Evolutionary conservation across 75 land plant genomes (phyloP), one percentile per base, ranked within the genome.

Genomic region (Pinus tabuliformis): DNA sequence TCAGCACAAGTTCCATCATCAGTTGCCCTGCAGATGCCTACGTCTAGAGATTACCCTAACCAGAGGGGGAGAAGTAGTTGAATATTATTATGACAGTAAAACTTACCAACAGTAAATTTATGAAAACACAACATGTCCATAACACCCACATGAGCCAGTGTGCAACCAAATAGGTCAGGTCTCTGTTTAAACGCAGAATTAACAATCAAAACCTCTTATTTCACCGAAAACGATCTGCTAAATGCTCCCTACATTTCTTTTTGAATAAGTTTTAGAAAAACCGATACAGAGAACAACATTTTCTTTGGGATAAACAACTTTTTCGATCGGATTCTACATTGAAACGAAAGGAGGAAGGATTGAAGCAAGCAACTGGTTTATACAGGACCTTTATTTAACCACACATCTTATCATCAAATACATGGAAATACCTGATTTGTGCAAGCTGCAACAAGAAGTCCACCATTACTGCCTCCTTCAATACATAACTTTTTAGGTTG

Each of bases 101-200:
- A 76, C 62, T 81, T 78, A 96, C 99, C 99, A 75, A 97, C 91
- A 11, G 99, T 97, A 70, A 97, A 97, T 68, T 97, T 97, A 83
- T 97, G 99, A 70, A 95, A 97, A 9, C 96, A 82, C 26, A 97
- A 81, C 99, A 97, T 97, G 81, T 97, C 99, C 98, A 97, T 95
- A 0, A 97, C 98, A 76, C 99, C 99, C 77, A 97, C 99, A 87
- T 95, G 99, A 57, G 99, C 99, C 70, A 97, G 81, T 62, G 92
- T 96, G 85, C 99, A 97, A 15, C 96, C 98, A 85, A 89, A 97
- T 57, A 97, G 91, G 78, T 97, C 99, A 83, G 99, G 99, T 73
- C 98, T 86, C 99, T 97, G 87, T 81, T 54, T 72, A 42, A 15
- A 72, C 9, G 17, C 28, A 60, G 16, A 73, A 22, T 52, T 14